A percentile compares a stretch with the other conserved stretches of the same genome.
Conservation (phyloP, 2,329 filamentous ascomycete species). For the Zasmidium angulare region DNA sequence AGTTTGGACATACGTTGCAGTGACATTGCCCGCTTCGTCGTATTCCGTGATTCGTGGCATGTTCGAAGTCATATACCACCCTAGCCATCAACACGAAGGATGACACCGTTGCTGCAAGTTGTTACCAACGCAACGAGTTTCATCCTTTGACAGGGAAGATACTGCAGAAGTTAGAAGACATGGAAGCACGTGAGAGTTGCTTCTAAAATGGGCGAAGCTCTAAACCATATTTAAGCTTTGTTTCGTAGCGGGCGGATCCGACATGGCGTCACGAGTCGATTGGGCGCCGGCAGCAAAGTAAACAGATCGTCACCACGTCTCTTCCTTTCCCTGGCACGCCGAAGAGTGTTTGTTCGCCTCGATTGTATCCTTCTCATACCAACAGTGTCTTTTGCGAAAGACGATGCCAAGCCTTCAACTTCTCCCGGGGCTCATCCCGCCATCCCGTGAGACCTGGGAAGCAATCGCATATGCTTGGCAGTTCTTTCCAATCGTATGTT, state of each 20-base stretch:
- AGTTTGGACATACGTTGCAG: constrained; percentile 51
- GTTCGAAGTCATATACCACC: constrained; percentile 10
- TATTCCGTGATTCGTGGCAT: constrained; percentile 37
- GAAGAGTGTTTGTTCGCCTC: neutral
- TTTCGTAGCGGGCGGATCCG: neutral
- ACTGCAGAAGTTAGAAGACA: too few relatives aligned
- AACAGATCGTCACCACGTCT: neutral
- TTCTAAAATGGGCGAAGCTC: neutral
- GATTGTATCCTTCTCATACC: too few relatives aligned
- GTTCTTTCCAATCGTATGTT: constrained; percentile 51
- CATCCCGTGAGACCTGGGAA: constrained; percentile 53
- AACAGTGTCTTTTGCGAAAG: neutral
- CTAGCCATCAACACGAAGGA: neutral
- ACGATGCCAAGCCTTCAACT: constrained; percentile 41
- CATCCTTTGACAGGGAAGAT: neutral
- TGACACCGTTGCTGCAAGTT: constrained; percentile 1
- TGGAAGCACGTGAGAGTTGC: neutral
- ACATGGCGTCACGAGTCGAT: neutral
- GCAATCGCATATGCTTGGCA: constrained; percentile 46
- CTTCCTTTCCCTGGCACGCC: neutral
- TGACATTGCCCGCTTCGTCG: constrained; percentile 53
- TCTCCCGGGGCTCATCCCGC: constrained; percentile 47
- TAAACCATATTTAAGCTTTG: neutral
- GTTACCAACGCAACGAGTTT: neutral
- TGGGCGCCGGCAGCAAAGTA: neutral